phyloP scores from a whole-genome alignment of 163 green algal species.

The Prototheca cutis region DNA sequence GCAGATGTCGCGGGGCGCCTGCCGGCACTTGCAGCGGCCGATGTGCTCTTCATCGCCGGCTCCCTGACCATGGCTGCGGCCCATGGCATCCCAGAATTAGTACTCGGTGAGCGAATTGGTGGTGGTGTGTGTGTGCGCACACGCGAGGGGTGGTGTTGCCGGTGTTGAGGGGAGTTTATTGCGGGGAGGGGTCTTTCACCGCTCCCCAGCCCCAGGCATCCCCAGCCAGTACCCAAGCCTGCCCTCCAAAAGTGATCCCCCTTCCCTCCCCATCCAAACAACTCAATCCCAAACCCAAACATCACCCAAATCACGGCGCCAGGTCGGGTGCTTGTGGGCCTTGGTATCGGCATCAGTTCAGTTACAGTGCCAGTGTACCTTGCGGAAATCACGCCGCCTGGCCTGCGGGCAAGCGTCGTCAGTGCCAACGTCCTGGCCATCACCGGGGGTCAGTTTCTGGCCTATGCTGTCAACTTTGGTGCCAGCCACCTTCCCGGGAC shows the following conservation, averaged over 20 bases:
- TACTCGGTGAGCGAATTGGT: constrained; percentile 19
- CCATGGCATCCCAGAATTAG: constrained; percentile 13
- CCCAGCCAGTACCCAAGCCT: neutral
- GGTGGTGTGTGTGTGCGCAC: neutral
- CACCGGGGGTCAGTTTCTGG: constrained; percentile 54
- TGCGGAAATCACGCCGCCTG: constrained; percentile 16
- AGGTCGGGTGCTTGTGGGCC: constrained; percentile 41
- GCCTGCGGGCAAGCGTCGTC: constrained; percentile 32
- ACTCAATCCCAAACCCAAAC: no score
- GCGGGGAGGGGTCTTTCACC: no score
- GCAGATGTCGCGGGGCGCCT: constrained; percentile 35
- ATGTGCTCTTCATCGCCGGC: constrained; percentile 43
- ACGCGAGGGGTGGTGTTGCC: neutral
- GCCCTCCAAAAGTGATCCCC: no score
- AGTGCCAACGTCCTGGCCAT: constrained; percentile 53
- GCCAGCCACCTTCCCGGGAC: constrained; percentile 46
- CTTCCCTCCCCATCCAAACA: no score
- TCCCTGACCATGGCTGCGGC: constrained; percentile 40
- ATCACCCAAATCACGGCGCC: no score
- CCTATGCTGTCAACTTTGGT: constrained; percentile 54
- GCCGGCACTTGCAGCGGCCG: constrained; percentile 23
- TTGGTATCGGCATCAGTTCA: constrained; percentile 48
- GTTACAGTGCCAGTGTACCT: constrained; percentile 50
- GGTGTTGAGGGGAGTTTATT: neutral
- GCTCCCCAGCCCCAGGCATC: neutral